phyloP scores from a whole-genome alignment of 148 eudicot species.

The Cornus florida region DNA sequence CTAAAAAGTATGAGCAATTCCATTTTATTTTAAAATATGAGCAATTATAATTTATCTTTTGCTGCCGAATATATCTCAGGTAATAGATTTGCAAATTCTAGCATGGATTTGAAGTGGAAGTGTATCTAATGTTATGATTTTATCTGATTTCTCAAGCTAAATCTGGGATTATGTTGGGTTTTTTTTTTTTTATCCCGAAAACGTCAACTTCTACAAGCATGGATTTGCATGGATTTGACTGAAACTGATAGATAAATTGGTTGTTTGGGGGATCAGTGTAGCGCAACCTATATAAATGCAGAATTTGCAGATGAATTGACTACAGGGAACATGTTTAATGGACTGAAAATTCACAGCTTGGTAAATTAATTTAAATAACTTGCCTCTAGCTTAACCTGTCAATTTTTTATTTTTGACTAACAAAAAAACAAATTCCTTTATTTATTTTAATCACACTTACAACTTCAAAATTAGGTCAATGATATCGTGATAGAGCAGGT shows the following conservation, averaged over 20 bases:
- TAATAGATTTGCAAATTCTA: not conserved
- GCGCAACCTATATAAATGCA: not conserved
- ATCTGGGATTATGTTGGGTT: not conserved
- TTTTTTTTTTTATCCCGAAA: not conserved
- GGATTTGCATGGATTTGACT: not conserved
- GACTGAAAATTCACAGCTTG: not conserved
- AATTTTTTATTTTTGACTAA: not conserved
- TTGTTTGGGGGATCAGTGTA: not conserved
- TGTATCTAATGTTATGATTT: not conserved
- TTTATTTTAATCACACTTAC: no score
- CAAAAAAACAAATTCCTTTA: no score
- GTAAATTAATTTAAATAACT: not conserved
- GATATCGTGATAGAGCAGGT: no score
- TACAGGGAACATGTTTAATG: not conserved
- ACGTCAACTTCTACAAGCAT: not conserved
- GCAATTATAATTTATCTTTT: not conserved
- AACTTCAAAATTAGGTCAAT: no score
- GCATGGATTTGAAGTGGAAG: not conserved
- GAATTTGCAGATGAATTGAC: not conserved
- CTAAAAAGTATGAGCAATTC: no score
- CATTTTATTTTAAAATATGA: not conserved
- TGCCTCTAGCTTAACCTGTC: not conserved
- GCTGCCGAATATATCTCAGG: not conserved
- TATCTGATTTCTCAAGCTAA: not conserved
- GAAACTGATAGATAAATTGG: not conserved